Evolutionary conservation across 495 filamentous ascomycete genomes (phyloP).

Genomic region (Lindgomyces ingoldianus): DNA sequence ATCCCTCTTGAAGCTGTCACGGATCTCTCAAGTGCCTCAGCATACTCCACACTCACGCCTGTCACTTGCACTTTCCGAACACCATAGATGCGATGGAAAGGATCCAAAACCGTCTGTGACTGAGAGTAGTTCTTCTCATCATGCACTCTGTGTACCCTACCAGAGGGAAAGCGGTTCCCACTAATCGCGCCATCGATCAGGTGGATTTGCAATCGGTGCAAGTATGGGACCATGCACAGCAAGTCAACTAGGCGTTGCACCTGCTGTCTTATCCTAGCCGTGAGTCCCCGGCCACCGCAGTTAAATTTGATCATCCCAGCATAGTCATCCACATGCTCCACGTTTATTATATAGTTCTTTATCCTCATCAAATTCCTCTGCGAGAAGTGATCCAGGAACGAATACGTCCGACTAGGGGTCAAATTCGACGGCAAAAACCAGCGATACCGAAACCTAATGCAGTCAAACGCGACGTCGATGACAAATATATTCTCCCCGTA

Average conservation of each 20-base stretch:
- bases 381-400: constrained; percentile 43
- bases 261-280: constrained; percentile 39
- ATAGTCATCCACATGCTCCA: constrained; percentile 48
- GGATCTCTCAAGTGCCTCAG: constrained; percentile 16
- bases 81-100: constrained; percentile 24
- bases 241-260: constrained; percentile 39
- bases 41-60: constrained; percentile 27
- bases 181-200: constrained; percentile 33
- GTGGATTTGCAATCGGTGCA: constrained; percentile 35
- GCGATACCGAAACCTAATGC: constrained; percentile 48
- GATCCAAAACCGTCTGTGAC: constrained; percentile 32
- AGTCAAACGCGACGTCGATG: constrained; percentile 51
- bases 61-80: constrained; percentile 24
- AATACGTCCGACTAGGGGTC: constrained; percentile 39
- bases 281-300: constrained; percentile 42
- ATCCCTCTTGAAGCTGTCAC: constrained; percentile 18
- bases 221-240: constrained; percentile 29
- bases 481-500: constrained; percentile 52
- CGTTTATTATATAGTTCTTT: constrained; percentile 44
- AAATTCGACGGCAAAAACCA: constrained; percentile 42
- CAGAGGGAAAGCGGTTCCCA: constrained; percentile 20
- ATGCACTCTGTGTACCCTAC: constrained; percentile 27
- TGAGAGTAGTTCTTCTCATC: constrained; percentile 24
- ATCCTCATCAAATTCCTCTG: constrained; percentile 41
- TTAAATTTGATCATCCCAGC: constrained; percentile 51